Conservation (phyloP, 352 stramenopile species). For the Aphanomyces cochlioides region DNA sequence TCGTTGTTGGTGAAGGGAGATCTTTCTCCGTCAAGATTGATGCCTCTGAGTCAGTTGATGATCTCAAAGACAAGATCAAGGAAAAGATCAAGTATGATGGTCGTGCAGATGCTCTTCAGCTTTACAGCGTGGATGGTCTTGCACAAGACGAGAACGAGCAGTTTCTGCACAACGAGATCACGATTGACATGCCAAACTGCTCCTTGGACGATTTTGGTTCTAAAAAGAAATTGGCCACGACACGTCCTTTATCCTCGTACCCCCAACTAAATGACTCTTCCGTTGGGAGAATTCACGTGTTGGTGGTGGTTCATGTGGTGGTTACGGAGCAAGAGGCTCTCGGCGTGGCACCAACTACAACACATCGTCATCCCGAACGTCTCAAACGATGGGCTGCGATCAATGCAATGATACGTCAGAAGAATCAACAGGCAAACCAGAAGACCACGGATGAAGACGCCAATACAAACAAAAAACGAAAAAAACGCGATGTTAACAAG, state of each 20-base stretch:
- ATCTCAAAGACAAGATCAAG: neutral
- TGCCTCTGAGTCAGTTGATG: too few relatives aligned
- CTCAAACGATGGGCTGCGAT: too few relatives aligned
- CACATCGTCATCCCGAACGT: too few relatives aligned
- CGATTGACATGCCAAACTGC: conserved; percentile 19
- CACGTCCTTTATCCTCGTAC: conserved; percentile 7
- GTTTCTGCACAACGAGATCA: conserved; percentile 7
- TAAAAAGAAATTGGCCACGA: neutral
- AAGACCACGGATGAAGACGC: too few relatives aligned
- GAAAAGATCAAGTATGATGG: neutral
- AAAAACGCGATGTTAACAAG: too few relatives aligned
- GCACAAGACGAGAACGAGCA: neutral
- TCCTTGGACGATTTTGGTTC: conserved; percentile 10
- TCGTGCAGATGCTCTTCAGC: neutral
- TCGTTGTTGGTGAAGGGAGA: too few relatives aligned
- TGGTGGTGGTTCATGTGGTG: conserved; percentile 9
- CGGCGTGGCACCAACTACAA: too few relatives aligned
- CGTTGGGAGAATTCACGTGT: conserved; percentile 19
- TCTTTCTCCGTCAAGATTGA: too few relatives aligned
- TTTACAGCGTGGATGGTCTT: neutral
- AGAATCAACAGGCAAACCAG: too few relatives aligned
- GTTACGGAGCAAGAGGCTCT: too few relatives aligned
- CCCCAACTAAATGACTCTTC: conserved; percentile 22
- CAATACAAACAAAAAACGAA: too few relatives aligned
- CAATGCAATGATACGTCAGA: too few relatives aligned